Evolutionary conservation across 148 eudicot genomes (phyloP), one percentile per base, ranked within the genome.

Genomic region (Rhododendron henanense): DNA sequence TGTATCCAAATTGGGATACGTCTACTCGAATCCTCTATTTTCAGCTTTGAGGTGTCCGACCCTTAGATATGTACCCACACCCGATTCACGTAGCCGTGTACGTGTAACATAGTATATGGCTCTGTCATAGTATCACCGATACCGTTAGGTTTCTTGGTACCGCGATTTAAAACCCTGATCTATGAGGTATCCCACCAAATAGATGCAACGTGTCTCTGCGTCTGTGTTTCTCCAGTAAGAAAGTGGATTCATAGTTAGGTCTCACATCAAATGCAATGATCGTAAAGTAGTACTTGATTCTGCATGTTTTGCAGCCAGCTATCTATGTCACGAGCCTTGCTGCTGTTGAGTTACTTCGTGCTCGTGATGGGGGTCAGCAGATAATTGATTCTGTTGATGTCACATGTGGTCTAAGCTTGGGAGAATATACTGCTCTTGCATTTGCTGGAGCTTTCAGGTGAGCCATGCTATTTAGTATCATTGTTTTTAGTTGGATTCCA

Each of bases 391-490:
- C 96, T 75, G 93, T 95, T n/a, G 99, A 96, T 85, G 96, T 95
- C 82, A 96, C 98, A 84, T 95, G 99, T 85, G 99, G 99, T 61
- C 93, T 96, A 84, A 94, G 99, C 84, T 92, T 96, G 92, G 99
- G 98, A 85, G 99, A 96, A 79, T 96, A 95, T 91, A 96, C 99
- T 81, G 99, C 99, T 90, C 94, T 96, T 79, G 98, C 97, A 84
- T 95, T 95, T 92, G 95, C 98, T 79, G 98, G 95, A 89, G 96
- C 98, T 90, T 95, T 96, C 89, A 96, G 99, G 98, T 92, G 90
- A 86, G 86, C 69, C 82, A 61, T 69, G 67, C 63, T 75, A 78
- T 79, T 81, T 83, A 28, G 55, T 73, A 55, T 44, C 13, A 33
- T 28, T 55, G 37, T 79, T 48, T 9, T 83, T 84, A 15, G 82